Conservation (phyloP, 331 rosid genomes). For the Malus hybrid region DNA sequence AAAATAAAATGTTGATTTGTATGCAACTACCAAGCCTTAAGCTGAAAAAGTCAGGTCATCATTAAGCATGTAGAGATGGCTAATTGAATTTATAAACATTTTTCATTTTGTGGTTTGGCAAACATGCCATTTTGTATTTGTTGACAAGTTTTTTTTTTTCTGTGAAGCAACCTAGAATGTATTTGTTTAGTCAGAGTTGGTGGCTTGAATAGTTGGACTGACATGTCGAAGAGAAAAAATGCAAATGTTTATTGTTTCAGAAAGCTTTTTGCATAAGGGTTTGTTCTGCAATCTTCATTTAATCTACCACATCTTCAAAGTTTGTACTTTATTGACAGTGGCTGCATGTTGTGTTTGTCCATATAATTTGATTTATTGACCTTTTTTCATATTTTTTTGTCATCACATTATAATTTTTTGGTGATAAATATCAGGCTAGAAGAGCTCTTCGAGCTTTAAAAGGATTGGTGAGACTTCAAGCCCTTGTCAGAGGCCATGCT, state of each 20-base stretch:
- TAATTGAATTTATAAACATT: not conserved
- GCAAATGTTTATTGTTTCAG: not conserved
- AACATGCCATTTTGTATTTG: not conserved
- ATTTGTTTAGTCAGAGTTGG: not conserved
- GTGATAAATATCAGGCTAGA: slow-evolving; percentile 61
- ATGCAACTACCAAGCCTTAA: not conserved
- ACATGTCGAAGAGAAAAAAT: not conserved
- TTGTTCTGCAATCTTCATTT: not conserved
- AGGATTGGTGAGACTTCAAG: slow-evolving; percentile 98
- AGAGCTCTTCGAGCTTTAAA: slow-evolving; percentile 93
- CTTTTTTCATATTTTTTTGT: not conserved
- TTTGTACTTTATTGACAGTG: not conserved
- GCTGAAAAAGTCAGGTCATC: not conserved
- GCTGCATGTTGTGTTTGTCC: not conserved
- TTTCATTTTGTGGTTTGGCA: not conserved
- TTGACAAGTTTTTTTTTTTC: no score
- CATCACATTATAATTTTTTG: slow-evolving; percentile 7
- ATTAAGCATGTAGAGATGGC: not conserved
- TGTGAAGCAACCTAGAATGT: not conserved
- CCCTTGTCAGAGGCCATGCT: slow-evolving; percentile 98
- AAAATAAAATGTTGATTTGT: no score
- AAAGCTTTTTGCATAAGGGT: not conserved
- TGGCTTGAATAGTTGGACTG: not conserved
- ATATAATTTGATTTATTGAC: not conserved
- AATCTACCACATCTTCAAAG: not conserved